Conservation (phyloP, 306 rosid genomes). For the Cucumis hystrix region DNA sequence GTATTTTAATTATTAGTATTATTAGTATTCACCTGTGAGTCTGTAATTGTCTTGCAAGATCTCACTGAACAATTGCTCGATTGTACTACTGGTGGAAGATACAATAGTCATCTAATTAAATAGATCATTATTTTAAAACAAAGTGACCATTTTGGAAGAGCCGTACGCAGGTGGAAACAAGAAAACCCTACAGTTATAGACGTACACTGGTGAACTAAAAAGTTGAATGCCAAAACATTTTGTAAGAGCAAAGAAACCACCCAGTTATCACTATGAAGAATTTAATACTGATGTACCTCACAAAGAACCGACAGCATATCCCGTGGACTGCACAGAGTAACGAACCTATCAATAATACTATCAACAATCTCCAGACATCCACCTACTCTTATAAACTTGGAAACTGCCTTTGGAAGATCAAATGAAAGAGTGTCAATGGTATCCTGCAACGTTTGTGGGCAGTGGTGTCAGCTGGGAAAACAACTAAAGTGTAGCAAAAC, state of each 20-base stretch:
- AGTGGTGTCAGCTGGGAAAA: background rate
- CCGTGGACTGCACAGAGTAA: conserved; percentile 50
- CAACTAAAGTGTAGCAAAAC: conserved; percentile 1
- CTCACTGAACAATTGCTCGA: background rate
- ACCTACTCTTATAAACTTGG: conserved; percentile 39
- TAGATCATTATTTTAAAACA: background rate
- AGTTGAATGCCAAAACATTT: background rate
- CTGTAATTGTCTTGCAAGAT: background rate
- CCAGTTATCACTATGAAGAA: background rate
- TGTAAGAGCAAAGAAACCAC: background rate
- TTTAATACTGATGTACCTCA: conserved; percentile 23
- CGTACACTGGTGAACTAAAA: background rate
- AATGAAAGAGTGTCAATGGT: conserved; percentile 54
- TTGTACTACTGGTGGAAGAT: background rate
- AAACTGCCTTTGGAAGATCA: conserved; percentile 62
- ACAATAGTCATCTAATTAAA: background rate
- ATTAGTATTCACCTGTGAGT: background rate
- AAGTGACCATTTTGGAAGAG: background rate
- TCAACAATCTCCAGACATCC: conserved; percentile 47
- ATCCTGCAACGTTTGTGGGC: conserved; percentile 29
- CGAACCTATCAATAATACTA: conserved; percentile 41
- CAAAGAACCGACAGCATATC: conserved; percentile 79
- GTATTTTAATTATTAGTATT: no score
- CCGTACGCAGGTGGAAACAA: background rate
- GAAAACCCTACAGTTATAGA: background rate